A percentile compares a stretch with the other conserved stretches of the same genome.
Evolutionary conservation across 2,329 filamentous ascomycete species (phyloP).

Genomic region (Fusarium udum): DNA sequence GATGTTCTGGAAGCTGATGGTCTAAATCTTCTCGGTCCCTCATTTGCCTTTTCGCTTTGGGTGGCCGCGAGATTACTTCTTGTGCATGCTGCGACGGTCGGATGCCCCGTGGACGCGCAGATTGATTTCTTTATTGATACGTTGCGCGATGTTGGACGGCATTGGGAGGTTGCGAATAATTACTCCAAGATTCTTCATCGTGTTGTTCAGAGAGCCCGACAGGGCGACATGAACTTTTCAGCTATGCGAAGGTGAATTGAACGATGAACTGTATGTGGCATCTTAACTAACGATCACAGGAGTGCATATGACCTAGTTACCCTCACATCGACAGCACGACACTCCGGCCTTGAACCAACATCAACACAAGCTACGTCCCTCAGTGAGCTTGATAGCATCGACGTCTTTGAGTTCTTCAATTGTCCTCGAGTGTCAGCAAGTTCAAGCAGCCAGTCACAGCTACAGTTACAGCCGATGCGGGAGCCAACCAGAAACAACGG

Average conservation of each 20-base stretch:
- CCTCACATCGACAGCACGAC: slow-evolving; percentile 49
- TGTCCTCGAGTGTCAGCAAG: slow-evolving; percentile 48
- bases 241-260: slow-evolving; percentile 53
- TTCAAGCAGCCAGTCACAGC: slow-evolving; percentile 29
- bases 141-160: slow-evolving; percentile 52
- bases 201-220: slow-evolving; percentile 50
- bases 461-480: slow-evolving; percentile 3
- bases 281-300: slow-evolving; percentile 37
- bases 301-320: slow-evolving; percentile 53
- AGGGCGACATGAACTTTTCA: slow-evolving; percentile 50
- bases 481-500: slow-evolving; percentile 18
- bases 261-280: rapidly evolving
- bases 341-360: slow-evolving; percentile 51
- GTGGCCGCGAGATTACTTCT: slow-evolving; percentile 53
- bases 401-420: slow-evolving; percentile 58
- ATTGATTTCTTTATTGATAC: slow-evolving; percentile 57
- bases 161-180: slow-evolving; percentile 56
- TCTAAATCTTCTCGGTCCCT: slow-evolving; percentile 54
- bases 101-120: slow-evolving; percentile 49
- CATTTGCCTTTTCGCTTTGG: slow-evolving; percentile 57
- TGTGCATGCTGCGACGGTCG: slow-evolving; percentile 53
- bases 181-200: slow-evolving; percentile 54
- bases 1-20: slow-evolving; percentile 56
- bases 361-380: slow-evolving; percentile 52
- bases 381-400: slow-evolving; percentile 55